Evolutionary conservation across 768 basidiomycete genomes (phyloP), one percentile per base, ranked within the genome.

Genomic region (Ramaria sp.): DNA sequence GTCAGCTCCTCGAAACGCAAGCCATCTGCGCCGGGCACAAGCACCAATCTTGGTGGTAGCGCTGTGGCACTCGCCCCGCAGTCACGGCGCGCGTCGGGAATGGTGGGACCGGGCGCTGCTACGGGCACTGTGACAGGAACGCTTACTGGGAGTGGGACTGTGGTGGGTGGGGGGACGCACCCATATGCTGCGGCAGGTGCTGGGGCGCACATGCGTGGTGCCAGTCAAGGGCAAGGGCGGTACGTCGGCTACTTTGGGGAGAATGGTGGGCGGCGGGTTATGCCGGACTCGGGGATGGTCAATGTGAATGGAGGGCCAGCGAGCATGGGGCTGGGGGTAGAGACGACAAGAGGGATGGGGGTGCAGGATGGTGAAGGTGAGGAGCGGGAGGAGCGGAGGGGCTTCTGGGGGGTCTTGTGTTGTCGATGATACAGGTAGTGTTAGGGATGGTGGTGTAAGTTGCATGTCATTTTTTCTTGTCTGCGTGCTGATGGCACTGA

Each of bases 131-230:
- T 10, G 73, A 84, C 47, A 17, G 56, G 46, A 1, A 50, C 46
- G 15, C 13, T 15, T 5, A 51, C 46, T 1, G 27, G 48, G 13
- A n/a, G 7, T 13, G 51, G 51, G 37, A 11, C n/a, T 33, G 33
- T 2, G 1, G 22, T 38, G 45, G 17, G 17, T 41, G 70, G 76
- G 19, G 71, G 76, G 9, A 76, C 82, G 31, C 88, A 90, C 65
- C 88, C 88, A 33, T 90, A 89, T 57, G 88, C 86, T 9, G 74
- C 78, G 37, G 79, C 82, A 7, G 79, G 83, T 6, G 78, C 75
- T 56, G 72, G 79, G 1, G 77, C 73, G 43, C 80, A 78, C 3
- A 83, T 82, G 65, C 81, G 83, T 17, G 68, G 67, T 27, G 69
- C 71, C 38, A 65, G 63, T 7, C 68, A 69, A 58, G 66, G 69